A percentile compares a stretch with the other conserved stretches of the same genome.
phyloP scores from a whole-genome alignment of 495 filamentous ascomycete genomes.

The Podospora pseudoanserina region DNA sequence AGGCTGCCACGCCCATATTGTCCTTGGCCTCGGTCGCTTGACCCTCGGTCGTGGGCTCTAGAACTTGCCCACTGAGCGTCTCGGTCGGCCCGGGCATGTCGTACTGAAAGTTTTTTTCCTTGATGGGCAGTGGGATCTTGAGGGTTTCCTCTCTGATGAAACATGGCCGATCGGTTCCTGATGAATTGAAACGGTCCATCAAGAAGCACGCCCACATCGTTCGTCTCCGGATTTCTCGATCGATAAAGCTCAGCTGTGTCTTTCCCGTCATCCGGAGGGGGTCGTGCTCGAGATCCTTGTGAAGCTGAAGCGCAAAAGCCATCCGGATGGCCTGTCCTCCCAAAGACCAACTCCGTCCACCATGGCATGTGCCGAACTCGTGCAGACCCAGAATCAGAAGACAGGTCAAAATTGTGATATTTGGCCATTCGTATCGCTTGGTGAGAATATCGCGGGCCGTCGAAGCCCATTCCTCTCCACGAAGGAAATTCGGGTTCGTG shows the following conservation, averaged over 20 bases:
- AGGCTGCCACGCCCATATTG: constrained; percentile 93
- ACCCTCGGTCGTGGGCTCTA: constrained; percentile 60
- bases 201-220: constrained; percentile 98
- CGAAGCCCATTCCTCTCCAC: constrained; percentile 85
- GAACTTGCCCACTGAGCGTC: constrained; percentile 69
- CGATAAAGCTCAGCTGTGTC: constrained; percentile 77
- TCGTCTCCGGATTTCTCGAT: constrained; percentile 84
- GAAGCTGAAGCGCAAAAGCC: constrained; percentile 93
- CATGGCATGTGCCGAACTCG: constrained; percentile 95
- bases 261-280: constrained; percentile 64
- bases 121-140: constrained; percentile 85
- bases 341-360: constrained; percentile 91
- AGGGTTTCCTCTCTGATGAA: constrained; percentile 86
- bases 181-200: constrained; percentile 97
- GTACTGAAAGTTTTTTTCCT: constrained; percentile 84
- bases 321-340: constrained; percentile 93
- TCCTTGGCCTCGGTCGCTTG: constrained; percentile 63
- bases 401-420: constrained; percentile 90
- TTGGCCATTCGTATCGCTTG: constrained; percentile 86
- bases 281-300: constrained; percentile 89
- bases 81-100: constrained; percentile 89
- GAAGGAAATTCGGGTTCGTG: constrained; percentile 78
- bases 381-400: constrained; percentile 85
- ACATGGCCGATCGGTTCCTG: constrained; percentile 89
- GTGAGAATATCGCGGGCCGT: constrained; percentile 80